phyloP scores from a whole-genome alignment of 2,329 filamentous ascomycete genomes.

The Ceratocystis destructans region DNA sequence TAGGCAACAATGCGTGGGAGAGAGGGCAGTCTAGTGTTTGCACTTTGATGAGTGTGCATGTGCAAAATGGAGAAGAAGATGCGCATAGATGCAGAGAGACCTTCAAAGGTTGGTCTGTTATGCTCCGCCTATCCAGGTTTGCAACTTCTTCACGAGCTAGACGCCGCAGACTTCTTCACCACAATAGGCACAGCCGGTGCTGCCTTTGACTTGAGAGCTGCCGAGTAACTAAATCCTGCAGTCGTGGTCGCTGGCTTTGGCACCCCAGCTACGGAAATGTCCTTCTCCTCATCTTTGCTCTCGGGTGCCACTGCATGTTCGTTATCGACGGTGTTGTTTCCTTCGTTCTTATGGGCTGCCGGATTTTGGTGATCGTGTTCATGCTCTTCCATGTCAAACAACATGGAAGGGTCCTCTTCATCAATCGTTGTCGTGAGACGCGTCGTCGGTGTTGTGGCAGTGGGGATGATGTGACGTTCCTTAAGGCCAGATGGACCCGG shows the following conservation, averaged over 20 bases:
- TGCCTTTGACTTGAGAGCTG: constrained; percentile 18
- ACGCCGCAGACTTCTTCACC: neutral
- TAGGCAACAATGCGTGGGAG: neutral
- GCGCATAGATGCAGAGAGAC: neutral
- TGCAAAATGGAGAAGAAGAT: too few species aligned
- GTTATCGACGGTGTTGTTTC: neutral
- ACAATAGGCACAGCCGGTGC: neutral
- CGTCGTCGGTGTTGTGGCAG: constrained; percentile 1
- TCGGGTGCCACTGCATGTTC: neutral
- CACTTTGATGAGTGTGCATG: too few species aligned
- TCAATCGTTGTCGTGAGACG: constrained; percentile 17
- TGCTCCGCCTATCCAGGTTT: neutral
- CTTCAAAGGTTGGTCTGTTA: neutral
- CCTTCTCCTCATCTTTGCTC: neutral
- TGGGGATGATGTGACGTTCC: constrained; percentile 8
- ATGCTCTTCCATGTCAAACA: constrained; percentile 19
- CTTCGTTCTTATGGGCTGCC: neutral
- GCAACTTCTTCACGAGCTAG: neutral
- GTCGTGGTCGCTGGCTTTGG: constrained; percentile 1
- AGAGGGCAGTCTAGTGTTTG: neutral
- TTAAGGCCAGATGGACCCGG: constrained; percentile 2
- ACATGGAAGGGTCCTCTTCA: constrained; percentile 17
- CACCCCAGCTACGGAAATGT: neutral
- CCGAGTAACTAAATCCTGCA: constrained; percentile 16
- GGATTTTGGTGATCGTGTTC: neutral